A percentile compares a stretch with the other conserved stretches of the same genome.
phyloP scores from a whole-genome alignment of 495 filamentous ascomycete species.

The Filosporella fistucella region DNA sequence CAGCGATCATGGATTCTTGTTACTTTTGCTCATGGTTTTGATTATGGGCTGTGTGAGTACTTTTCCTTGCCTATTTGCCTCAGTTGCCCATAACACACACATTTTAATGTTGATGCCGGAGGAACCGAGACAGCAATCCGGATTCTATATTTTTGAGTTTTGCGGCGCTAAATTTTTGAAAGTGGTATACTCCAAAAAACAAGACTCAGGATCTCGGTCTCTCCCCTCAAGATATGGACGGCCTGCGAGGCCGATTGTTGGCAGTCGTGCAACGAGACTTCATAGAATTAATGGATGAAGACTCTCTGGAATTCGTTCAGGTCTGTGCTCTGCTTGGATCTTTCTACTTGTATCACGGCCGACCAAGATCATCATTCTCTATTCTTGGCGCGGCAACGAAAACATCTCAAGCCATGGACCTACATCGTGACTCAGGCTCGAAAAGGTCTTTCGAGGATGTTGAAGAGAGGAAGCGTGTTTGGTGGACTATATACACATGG shows the following conservation, averaged over 20 bases:
- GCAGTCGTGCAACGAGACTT: slow-evolving; percentile 8
- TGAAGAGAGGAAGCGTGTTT: slow-evolving; percentile 31
- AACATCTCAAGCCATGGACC: slow-evolving; percentile 30
- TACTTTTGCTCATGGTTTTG: slow-evolving; percentile 27
- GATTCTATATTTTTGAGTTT: too few species aligned
- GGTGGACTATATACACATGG: slow-evolving; percentile 37
- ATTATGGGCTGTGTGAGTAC: slow-evolving; percentile 27
- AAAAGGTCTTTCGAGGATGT: slow-evolving; percentile 22
- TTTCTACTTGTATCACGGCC: slow-evolving; percentile 32
- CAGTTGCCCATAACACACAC: too few species aligned
- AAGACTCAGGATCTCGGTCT: background rate
- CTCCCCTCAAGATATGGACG: background rate
- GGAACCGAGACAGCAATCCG: too few species aligned
- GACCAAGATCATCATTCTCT: slow-evolving; percentile 30
- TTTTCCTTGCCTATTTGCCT: too few species aligned
- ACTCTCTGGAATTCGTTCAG: slow-evolving; percentile 30
- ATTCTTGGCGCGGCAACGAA: slow-evolving; percentile 32
- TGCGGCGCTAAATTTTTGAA: too few species aligned
- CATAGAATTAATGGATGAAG: slow-evolving; percentile 26
- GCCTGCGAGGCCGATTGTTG: background rate
- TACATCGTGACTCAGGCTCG: slow-evolving; percentile 25
- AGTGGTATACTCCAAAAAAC: slow-evolving; percentile 30
- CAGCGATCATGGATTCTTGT: slow-evolving; percentile 26
- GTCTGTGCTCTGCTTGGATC: slow-evolving; percentile 32
- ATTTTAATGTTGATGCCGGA: too few species aligned